Evolutionary conservation across 257 asterid genomes (phyloP).

Genomic region (Ilex asprella): DNA sequence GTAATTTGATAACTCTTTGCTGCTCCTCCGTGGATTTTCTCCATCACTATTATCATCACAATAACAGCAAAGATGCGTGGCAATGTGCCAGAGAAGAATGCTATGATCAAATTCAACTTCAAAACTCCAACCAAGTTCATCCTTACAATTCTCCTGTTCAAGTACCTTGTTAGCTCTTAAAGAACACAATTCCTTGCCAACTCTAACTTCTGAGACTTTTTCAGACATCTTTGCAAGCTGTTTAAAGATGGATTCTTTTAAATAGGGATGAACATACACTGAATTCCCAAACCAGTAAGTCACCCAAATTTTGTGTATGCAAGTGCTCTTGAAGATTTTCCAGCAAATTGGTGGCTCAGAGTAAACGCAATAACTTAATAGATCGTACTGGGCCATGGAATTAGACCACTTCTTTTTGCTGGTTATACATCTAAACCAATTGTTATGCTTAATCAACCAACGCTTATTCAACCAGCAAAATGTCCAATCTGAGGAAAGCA

Average conservation of each 20-base stretch:
- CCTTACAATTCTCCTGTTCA: neutral
- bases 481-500: neutral
- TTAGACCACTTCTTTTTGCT: neutral
- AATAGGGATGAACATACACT: neutral
- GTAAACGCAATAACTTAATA: neutral
- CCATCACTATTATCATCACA: no score
- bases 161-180: no score
- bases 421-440: neutral
- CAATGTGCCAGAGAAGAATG: neutral
- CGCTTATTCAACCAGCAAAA: neutral
- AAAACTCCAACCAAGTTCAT: neutral
- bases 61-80: neutral
- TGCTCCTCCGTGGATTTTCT: no score
- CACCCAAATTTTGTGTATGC: neutral
- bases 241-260: no score
- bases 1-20: neutral
- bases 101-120: neutral
- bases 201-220: neutral
- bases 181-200: no score
- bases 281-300: no score
- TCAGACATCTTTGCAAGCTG: neutral
- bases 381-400: neutral
- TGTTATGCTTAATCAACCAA: no score
- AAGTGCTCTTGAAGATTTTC: neutral
- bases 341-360: neutral